Evolutionary conservation across 805 yeast species (phyloP).

Genomic region (Pichia nakasei): DNA sequence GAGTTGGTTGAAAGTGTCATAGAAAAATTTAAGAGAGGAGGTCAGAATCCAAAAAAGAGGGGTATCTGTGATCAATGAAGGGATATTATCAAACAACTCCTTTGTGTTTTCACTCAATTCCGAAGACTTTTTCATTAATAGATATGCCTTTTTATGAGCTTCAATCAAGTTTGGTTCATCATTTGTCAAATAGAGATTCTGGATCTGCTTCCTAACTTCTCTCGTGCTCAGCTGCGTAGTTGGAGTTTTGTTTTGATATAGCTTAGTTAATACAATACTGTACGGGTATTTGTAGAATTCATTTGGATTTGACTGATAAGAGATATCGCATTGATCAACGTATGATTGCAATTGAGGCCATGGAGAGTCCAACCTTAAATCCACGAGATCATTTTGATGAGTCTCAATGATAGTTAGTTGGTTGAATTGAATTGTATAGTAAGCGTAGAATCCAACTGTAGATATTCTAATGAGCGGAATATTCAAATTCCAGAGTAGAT

Average conservation of each 20-base stretch:
- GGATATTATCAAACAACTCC: slow-evolving; percentile 19
- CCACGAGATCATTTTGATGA: slow-evolving; percentile 49
- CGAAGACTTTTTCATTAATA: slow-evolving; percentile 32
- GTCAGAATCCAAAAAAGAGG: slow-evolving; percentile 54
- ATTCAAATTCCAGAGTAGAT: slow-evolving; percentile 31
- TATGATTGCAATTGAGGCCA: slow-evolving; percentile 60
- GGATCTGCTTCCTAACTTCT: slow-evolving; percentile 15
- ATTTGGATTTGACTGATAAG: slow-evolving; percentile 32
- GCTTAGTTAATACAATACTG: slow-evolving; percentile 50
- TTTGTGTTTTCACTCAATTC: slow-evolving; percentile 22
- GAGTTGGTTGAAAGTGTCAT: slow-evolving; percentile 32
- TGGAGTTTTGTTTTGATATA: slow-evolving; percentile 25
- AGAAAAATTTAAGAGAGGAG: slow-evolving; percentile 45
- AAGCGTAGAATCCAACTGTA: slow-evolving; percentile 60
- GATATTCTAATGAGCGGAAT: slow-evolving; percentile 49
- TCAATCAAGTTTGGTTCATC: slow-evolving; percentile 31
- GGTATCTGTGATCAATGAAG: slow-evolving; percentile 11
- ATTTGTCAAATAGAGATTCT: slow-evolving; percentile 4
- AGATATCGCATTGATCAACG: slow-evolving; percentile 43
- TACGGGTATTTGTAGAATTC: slow-evolving; percentile 60
- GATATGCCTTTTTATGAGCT: slow-evolving; percentile 33
- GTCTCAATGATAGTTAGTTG: slow-evolving; percentile 70
- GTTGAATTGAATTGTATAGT: slow-evolving; percentile 39
- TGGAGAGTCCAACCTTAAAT: slow-evolving; percentile 56
- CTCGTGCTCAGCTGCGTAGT: slow-evolving; percentile 13